Conservation (phyloP, 257 asterid genomes). For the Plantago major region DNA sequence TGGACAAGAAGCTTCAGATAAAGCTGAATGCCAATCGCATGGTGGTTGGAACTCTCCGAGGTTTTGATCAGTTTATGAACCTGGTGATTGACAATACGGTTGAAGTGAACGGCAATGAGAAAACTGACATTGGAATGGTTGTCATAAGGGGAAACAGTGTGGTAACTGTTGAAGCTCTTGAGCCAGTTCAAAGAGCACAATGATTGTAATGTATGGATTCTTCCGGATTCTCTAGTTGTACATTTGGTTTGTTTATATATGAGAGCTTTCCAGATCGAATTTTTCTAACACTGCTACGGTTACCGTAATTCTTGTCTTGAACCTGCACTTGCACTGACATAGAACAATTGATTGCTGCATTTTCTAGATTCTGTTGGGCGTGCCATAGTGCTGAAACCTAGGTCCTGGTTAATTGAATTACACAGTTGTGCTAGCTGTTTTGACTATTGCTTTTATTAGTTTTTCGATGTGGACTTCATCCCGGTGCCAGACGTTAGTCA, state of each 20-base stretch:
- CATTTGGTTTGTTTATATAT: background rate
- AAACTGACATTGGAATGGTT: slow-evolving; percentile 93
- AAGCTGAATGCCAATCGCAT: slow-evolving; percentile 59
- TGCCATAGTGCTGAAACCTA: no score
- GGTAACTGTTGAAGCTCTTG: slow-evolving; percentile 72
- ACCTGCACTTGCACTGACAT: no score
- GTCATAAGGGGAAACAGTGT: slow-evolving; percentile 32
- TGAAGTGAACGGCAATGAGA: slow-evolving; percentile 80
- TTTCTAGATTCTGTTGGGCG: no score
- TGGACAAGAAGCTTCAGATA: slow-evolving; percentile 92
- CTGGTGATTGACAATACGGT: slow-evolving; percentile 76
- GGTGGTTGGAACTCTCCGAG: slow-evolving; percentile 85
- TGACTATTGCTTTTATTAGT: background rate
- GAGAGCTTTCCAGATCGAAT: background rate
- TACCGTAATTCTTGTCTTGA: no score
- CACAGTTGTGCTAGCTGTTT: no score
- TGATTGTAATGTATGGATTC: no score
- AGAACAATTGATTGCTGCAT: no score
- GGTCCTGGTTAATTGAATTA: no score
- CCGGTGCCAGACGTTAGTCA: slow-evolving; percentile 4
- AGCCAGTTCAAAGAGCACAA: slow-evolving; percentile 33
- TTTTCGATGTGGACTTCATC: background rate
- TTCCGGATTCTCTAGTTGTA: background rate
- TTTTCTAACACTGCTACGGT: background rate
- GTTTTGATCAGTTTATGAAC: slow-evolving; percentile 93